Conservation (phyloP, 208 protist genomes). For the Phytomonas sp. region DNA sequence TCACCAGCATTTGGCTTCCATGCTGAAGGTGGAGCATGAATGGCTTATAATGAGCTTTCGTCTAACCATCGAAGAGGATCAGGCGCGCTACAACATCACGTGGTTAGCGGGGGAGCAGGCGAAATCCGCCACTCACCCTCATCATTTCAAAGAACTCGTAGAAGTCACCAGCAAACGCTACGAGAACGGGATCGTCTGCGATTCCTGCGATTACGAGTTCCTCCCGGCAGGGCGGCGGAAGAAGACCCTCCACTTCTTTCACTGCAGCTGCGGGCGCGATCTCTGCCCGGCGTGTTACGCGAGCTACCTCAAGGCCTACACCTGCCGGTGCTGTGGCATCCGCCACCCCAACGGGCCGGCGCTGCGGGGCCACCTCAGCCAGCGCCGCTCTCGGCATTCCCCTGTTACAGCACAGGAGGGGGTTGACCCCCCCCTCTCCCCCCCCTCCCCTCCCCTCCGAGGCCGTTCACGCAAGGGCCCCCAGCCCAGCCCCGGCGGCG, state of each 20-base stretch:
- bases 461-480: not conserved
- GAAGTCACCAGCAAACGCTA: constrained; percentile 52
- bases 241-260: constrained; percentile 60
- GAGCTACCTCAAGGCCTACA: constrained; percentile 49
- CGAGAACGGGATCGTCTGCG: constrained; percentile 75
- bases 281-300: constrained; percentile 72
- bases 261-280: constrained; percentile 81
- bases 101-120: constrained; percentile 78
- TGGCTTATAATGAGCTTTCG: constrained; percentile 50
- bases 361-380: constrained; percentile 47
- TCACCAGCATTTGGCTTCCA: constrained; percentile 12
- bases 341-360: constrained; percentile 54
- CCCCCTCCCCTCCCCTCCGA: not conserved
- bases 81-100: constrained; percentile 59
- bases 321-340: constrained; percentile 48
- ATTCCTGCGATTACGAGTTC: constrained; percentile 76
- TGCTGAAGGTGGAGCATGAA: constrained; percentile 42
- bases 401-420: not conserved
- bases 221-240: constrained; percentile 27
- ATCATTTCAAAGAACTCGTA: constrained; percentile 54
- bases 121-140: constrained; percentile 62
- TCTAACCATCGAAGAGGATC: constrained; percentile 56
- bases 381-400: not conserved
- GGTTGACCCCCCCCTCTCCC: not conserved
- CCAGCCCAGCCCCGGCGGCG: no score